A percentile compares a stretch with the other conserved stretches of the same genome.
Conservation (phyloP, 208 protist species). For the Trypanosoma mega region DNA sequence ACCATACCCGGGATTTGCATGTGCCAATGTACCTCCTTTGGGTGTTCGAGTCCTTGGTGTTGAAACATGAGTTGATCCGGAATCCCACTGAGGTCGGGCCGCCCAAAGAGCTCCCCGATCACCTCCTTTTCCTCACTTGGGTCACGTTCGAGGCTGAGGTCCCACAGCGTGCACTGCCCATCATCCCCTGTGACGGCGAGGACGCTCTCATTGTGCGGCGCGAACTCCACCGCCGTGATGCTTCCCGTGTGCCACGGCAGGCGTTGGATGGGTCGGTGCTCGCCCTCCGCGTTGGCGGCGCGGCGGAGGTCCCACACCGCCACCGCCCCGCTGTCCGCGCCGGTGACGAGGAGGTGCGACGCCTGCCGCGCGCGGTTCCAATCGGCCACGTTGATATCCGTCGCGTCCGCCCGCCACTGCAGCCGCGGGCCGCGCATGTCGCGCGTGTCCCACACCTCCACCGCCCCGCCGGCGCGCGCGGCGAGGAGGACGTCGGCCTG, state of each 20-base stretch:
- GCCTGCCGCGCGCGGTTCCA: constrained; percentile 93
- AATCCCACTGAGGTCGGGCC: constrained; percentile 74
- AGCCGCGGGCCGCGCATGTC: constrained; percentile 79
- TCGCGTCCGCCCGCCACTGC: constrained; percentile 71
- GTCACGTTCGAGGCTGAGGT: constrained; percentile 97
- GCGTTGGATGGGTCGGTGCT: constrained; percentile 78
- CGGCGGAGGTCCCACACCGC: constrained; percentile 97
- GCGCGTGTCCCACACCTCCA: constrained; percentile 93
- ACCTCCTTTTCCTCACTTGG: constrained; percentile 89
- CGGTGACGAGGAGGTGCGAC: constrained; percentile 95
- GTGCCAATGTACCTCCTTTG: constrained; percentile 99
- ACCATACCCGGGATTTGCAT: constrained; percentile 95
- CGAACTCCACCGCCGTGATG: constrained; percentile 97
- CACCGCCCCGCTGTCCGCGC: constrained; percentile 96
- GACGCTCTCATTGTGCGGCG: constrained; percentile 95
- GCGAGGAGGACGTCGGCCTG: constrained; percentile 90
- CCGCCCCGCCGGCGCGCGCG: constrained; percentile 69
- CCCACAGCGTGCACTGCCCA: constrained; percentile 96
- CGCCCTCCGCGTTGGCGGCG: constrained; percentile 45
- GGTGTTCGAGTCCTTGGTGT: constrained; percentile 95
- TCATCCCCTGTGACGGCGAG: constrained; percentile 93
- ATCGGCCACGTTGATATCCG: constrained; percentile 97
- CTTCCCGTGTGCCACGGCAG: constrained; percentile 93
- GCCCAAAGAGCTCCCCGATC: constrained; percentile 74
- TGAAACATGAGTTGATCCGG: constrained; percentile 98